Percentiles rank a stretch among this genome's conserved stretches.
phyloP scores from a whole-genome alignment of 495 filamentous ascomycete genomes.

The Endocarpon pusillum region DNA sequence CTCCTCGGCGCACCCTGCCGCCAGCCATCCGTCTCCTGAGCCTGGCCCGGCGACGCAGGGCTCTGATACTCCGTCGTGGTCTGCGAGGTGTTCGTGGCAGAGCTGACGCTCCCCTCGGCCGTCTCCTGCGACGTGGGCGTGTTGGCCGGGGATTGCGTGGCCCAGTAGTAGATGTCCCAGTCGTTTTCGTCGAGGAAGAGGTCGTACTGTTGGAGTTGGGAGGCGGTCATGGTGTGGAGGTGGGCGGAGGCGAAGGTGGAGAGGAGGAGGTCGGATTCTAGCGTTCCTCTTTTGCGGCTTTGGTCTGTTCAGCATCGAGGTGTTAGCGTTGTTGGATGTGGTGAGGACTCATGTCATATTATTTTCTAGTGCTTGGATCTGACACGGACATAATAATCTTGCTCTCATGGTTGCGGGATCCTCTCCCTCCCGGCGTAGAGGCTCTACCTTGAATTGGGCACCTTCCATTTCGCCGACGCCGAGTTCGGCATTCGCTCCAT shows the following conservation, averaged over 20 bases:
- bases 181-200: conserved; percentile 95
- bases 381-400: conserved; percentile 73
- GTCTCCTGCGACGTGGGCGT: conserved; percentile 25
- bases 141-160: conserved; percentile 64
- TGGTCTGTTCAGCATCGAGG: conserved; percentile 44
- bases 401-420: conserved; percentile 70
- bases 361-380: conserved; percentile 1
- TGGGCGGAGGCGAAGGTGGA: conserved; percentile 82
- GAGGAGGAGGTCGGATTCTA: conserved; percentile 88
- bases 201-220: conserved; percentile 73
- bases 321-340: conserved; percentile 6
- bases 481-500: conserved; percentile 46
- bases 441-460: conserved; percentile 77
- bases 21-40: conserved; percentile 33
- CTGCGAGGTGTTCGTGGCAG: conserved; percentile 6
- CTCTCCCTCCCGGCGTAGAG: conserved; percentile 63
- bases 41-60: conserved; percentile 11
- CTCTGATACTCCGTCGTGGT: neutral
- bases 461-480: conserved; percentile 84
- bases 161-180: conserved; percentile 99
- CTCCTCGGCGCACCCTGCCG: conserved; percentile 32
- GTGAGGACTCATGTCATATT: neutral
- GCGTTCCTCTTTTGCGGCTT: conserved; percentile 87
- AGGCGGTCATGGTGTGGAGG: conserved; percentile 50
- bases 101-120: conserved; percentile 13